Evolutionary conservation across 345 rosid genomes (phyloP).

Genomic region (Eucalyptus globulus): DNA sequence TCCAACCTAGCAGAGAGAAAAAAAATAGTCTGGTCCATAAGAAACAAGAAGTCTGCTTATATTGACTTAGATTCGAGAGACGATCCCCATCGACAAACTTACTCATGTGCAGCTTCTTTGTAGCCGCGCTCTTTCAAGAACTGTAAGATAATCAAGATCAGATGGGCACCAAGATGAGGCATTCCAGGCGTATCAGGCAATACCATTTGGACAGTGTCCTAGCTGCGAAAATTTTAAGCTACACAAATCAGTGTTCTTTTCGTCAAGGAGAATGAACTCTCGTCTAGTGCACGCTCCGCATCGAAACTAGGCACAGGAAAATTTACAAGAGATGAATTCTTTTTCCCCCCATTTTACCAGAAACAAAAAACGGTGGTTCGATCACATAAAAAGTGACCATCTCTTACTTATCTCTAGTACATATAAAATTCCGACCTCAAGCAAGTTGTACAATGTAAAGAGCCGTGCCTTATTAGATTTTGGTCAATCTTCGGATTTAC

Average conservation of each 20-base stretch:
- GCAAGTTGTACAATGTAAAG: not conserved
- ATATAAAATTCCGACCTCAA: not conserved
- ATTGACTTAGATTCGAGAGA: not conserved
- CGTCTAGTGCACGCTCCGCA: not conserved
- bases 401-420: not conserved
- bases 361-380: not conserved
- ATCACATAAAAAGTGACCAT: not conserved
- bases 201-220: not conserved
- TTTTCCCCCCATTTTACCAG: not conserved
- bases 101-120: constrained; percentile 16
- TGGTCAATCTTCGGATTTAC: not conserved
- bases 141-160: constrained; percentile 28
- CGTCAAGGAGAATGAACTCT: not conserved
- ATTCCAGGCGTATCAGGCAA: not conserved
- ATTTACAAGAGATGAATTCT: not conserved
- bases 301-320: not conserved
- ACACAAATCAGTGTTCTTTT: not conserved
- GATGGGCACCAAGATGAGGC: constrained; percentile 15
- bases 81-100: not conserved
- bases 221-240: not conserved
- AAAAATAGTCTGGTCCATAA: not conserved
- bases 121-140: constrained; percentile 25
- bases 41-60: not conserved
- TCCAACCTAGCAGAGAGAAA: constrained; percentile 15
- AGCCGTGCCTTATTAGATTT: not conserved